Base-by-base conservation (phyloP, 352 stramenopile species). In the Globisporangium splendens region DNA sequence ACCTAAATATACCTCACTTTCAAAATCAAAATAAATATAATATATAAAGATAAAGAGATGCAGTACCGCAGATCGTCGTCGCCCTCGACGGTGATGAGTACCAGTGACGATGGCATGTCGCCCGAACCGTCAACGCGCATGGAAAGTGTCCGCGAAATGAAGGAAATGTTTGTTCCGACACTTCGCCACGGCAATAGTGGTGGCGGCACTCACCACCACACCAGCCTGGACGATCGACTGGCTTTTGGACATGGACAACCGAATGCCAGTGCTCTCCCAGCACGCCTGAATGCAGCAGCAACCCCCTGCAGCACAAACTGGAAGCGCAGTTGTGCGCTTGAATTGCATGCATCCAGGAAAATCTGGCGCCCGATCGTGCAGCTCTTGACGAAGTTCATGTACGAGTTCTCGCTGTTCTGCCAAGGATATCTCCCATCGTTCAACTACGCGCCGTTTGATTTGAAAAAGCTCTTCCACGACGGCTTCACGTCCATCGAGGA, bases 331-430 rank as follows among this genome's bases (percentile, higher is more conserved):
- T 10, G 13, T 18, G 17, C 39, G 39, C 39, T 44, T n/a, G 39
- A 15, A 44, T 4, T n/a, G n/a, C 39, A 44, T 44, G 39, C 12
- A 44, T 44, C 13, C 39, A 3, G 4, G 39, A n/a, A 1, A 44
- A 18, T 2, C 39, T 44, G 39, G 39, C 39, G 17, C 17, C 60
- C 73, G 17, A 92, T 91, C 55, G 65, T 94, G 10, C 69, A 87
- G 33, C 87, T 94, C 17, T 72, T 97, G 58, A 86, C 83, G 53
- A 89, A 93, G 57, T 96, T 98, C 59, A 91, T 98, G 83, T 69
- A 77, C 53, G 91, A 96, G 57, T 98, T 96, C 49, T 93, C 71
- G 21, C 58, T 86, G 39, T 86, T 73, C 28, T 92, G 89, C 43
- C 79, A 91, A 21, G 75, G 80, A 0, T 72, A 77, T 38, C 62